Conservation (phyloP, 2,329 filamentous ascomycete species). For the Colletotrichum tofieldiae region DNA sequence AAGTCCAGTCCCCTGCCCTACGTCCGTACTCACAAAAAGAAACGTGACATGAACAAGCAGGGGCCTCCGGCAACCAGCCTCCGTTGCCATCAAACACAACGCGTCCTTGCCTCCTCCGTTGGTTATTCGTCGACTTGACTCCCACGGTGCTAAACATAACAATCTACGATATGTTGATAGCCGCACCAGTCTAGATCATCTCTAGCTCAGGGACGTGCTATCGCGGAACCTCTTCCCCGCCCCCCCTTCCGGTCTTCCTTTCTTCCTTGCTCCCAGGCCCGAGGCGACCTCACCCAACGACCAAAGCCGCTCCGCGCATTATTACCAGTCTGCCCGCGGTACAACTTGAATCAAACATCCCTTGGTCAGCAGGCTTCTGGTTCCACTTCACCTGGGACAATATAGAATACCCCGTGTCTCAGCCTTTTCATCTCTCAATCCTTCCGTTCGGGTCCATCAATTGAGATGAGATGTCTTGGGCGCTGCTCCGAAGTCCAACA, state of each 20-base stretch:
- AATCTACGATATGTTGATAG: background rate
- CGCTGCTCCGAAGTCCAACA: background rate
- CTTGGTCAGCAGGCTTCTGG: constrained; percentile 1
- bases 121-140: background rate
- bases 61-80: background rate
- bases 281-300: no score
- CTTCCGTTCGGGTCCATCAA: background rate
- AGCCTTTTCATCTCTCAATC: background rate
- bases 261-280: constrained; percentile 3
- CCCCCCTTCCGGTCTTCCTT: background rate
- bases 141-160: background rate
- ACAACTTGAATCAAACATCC: background rate
- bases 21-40: background rate
- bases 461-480: constrained; percentile 4
- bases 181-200: background rate
- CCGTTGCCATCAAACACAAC: background rate
- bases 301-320: background rate
- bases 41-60: background rate
- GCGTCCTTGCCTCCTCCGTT: background rate
- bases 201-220: background rate
- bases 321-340: background rate
- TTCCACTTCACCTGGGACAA: background rate
- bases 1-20: background rate
- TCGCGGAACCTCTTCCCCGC: background rate
- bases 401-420: constrained; percentile 11